Base-by-base conservation (phyloP, 2,329 filamentous ascomycete genomes). In the Colletotrichum tropicicola region DNA sequence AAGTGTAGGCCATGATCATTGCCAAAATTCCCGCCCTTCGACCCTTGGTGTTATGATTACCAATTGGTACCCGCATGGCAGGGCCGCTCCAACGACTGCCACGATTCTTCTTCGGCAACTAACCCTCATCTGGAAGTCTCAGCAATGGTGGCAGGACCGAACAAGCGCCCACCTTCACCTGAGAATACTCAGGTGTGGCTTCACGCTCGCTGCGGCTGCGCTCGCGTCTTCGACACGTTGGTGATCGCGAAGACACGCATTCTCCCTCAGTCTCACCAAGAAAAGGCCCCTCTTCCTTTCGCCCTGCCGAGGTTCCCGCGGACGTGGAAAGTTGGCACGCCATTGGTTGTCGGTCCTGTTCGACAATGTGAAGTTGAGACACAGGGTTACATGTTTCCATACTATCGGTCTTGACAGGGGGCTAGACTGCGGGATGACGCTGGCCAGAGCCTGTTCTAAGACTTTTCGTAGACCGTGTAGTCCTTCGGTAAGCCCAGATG, bases 331-430 rank as follows among this genome's bases (percentile, higher is more conserved):
- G 19, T n/a, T 41, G 12, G 2, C 32, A 13, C n/a, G 5, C n/a
- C 19, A 30, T 45, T 55, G 43, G 19, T 3, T n/a, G 12, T 30
- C 25, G 21, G 21, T 13, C 4, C 13, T 17, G 12, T 57, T 21
- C 15, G 15, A 43, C 4, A 6, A 35, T 17, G 27, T 27, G 27
- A 27, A 4, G n/a, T 32, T 45, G 37, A 65, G 57, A 65, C 49
- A 55, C 15, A 5, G 43, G 49, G 27, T 45, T 12, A 28, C 27
- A 65, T 30, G 6, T 62, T 35, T 45, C n/a, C 44, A 30, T 23
- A 21, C 49, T 56, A 56, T 56, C 30, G 17, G 41, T 49, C 17
- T 43, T 55, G 43, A 65, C 37, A 32, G 44, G 4, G 17, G 57
- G 35, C 57, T 51, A 51, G 44, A 56, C 37, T 27, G 15, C 23